Evolutionary conservation across 2,329 filamentous ascomycete genomes (phyloP), one percentile per base, ranked within the genome.

Genomic region (Albophoma yamanashiensis): DNA sequence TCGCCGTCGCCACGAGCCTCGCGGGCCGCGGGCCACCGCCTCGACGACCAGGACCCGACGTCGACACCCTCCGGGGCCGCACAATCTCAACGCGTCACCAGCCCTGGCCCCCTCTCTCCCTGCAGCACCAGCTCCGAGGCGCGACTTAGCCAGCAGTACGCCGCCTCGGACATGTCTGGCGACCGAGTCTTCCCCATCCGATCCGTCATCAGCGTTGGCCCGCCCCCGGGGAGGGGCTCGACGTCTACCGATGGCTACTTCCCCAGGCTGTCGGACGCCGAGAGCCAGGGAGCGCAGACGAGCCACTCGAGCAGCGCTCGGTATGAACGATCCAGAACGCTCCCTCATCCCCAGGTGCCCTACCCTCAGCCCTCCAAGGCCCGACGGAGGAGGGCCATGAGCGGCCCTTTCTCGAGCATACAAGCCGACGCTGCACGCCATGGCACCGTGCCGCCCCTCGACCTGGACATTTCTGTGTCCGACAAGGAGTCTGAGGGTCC

Each of bases 121-220:
- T 76, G 72, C 73, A 79, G 77, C 60, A 65, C 68, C 11, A 66
- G 68, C 43, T 79, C 77, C 2, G 78, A 80, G 38, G 72, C 65
- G 47, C 78, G 78, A 58, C 67, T 68, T 1, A 67, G 69, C 7
- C 62, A 70, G 45, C 68, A 62, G 27, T 74, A 71, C 2, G 64
- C 65, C 14, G 64, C 67, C 55, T 74, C 74, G n/a, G 74, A 75
- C 58, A 68, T 71, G 31, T 74, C 72, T 36, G 70, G 72, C 39
- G 80, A 92, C 67, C 82, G 88, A 59, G 88, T 93, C 6, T 93
- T 89, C 60, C 89, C 89, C n/a, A 89, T 93, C 39, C 84, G 89
- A 56, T 92, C 89, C n/a, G 86, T 90, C 52, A 79, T 93, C 31
- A 89, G 84, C 8, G 83, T 92, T 47, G 86, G 89, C 65, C 83